Conservation (phyloP, 2,329 filamentous ascomycete genomes). For the Fusarium sp. region DNA sequence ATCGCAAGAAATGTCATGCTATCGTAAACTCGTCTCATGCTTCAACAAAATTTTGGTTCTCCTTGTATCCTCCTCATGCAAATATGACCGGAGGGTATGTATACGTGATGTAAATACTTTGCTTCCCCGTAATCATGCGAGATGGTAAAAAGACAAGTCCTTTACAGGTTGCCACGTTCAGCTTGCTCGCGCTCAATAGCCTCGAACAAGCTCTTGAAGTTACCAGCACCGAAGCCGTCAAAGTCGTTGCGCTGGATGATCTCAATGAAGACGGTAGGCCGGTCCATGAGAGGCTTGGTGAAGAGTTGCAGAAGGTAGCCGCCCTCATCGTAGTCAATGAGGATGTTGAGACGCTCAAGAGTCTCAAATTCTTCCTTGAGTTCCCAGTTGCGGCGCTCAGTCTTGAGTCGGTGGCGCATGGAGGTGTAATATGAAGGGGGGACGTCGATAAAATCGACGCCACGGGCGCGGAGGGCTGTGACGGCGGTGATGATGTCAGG, state of each 20-base stretch:
- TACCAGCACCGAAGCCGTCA: conserved; percentile 91
- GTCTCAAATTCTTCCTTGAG: conserved; percentile 84
- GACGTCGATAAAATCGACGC: conserved; percentile 92
- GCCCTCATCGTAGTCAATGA: conserved; percentile 95
- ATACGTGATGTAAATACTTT: background rate
- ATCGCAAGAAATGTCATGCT: conserved; percentile 14
- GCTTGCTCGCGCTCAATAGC: conserved; percentile 95
- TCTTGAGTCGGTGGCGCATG: conserved; percentile 79
- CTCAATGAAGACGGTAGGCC: conserved; percentile 95
- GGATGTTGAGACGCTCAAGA: conserved; percentile 81
- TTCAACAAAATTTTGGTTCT: conserved; percentile 15
- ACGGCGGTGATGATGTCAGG: conserved; percentile 83
- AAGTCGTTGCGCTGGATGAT: conserved; percentile 95
- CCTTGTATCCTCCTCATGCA: background rate
- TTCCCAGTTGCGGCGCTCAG: conserved; percentile 67
- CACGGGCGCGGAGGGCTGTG: conserved; percentile 81
- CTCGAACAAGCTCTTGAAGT: conserved; percentile 95
- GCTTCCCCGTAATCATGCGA: background rate
- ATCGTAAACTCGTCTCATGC: conserved; percentile 17
- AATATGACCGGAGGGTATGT: background rate
- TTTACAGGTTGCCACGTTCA: conserved; percentile 81
- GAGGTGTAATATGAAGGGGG: conserved; percentile 86
- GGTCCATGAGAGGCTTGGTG: conserved; percentile 90
- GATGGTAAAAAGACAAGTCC: background rate
- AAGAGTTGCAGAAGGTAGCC: conserved; percentile 85